Percentiles rank a stretch among this genome's conserved stretches.
These are phyloP conservation scores for Baorangia bicolor DNA, from an alignment of 768 basidiomycete genomes.

Conservation along the genomic window DNA sequence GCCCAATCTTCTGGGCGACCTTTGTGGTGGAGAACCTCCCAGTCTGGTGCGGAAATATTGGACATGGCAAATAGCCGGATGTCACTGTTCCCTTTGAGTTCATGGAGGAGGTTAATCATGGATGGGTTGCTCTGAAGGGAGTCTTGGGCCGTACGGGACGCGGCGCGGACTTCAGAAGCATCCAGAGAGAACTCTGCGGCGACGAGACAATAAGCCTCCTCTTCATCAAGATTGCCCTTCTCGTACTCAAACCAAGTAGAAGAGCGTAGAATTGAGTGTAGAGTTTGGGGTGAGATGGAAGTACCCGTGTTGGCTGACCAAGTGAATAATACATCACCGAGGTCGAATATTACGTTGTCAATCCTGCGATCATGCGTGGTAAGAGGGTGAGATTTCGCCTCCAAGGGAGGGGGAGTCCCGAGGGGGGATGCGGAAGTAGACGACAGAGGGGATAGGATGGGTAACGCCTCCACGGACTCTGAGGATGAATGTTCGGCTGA, in stretches of 20 bases:
- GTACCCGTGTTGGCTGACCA: conserved; percentile 18
- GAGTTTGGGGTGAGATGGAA: conserved; percentile 10
- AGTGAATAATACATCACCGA: conserved; percentile 24
- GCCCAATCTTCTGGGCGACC: conserved; percentile 15
- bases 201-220: conserved; percentile 3
- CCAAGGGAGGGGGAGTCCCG: conserved; percentile 1
- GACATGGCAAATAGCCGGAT: conserved; percentile 24
- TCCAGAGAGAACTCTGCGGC: conserved; percentile 19
- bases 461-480: neutral
- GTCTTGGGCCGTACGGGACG: conserved; percentile 6
- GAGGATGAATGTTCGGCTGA: neutral
- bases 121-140: conserved; percentile 9
- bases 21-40: conserved; percentile 18
- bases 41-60: conserved; percentile 22
- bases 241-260: conserved; percentile 24
- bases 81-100: conserved; percentile 6
- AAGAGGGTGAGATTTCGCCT: no score
- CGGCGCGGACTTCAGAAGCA: conserved; percentile 5
- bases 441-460: neutral
- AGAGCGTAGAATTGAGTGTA: conserved; percentile 15
- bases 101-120: conserved; percentile 17
- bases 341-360: conserved; percentile 24
- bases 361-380: conserved; percentile 10
- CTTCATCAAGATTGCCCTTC: conserved; percentile 18
- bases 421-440: conserved; percentile 5